These are phyloP conservation scores for Ceratocystis variospora DNA, from an alignment of 2,329 filamentous ascomycete genomes.

Conservation along the genomic window DNA sequence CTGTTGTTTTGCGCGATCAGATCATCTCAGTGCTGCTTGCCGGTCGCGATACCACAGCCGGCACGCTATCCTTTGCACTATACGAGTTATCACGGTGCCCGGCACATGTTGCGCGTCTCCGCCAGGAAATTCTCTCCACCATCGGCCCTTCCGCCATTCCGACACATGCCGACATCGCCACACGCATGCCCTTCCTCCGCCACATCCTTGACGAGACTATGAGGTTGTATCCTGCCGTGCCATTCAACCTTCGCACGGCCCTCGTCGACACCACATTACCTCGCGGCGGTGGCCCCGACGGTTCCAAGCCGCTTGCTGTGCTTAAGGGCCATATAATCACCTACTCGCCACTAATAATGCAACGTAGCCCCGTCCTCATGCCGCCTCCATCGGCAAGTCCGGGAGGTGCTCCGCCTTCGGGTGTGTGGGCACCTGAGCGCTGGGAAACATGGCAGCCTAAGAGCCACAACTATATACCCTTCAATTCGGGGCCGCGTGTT, in stretches of 20 bases:
- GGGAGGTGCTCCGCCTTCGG: constrained; percentile 30
- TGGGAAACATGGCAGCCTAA: constrained; percentile 51
- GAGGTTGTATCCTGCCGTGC: constrained; percentile 63
- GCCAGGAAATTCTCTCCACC: constrained; percentile 53
- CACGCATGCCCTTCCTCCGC: constrained; percentile 73
- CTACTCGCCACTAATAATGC: constrained; percentile 60
- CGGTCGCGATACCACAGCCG: constrained; percentile 76
- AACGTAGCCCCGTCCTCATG: constrained; percentile 52
- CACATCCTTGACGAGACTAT: constrained; percentile 63
- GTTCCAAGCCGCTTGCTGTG: constrained; percentile 47
- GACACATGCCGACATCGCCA: constrained; percentile 57
- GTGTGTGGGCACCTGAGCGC: constrained; percentile 49
- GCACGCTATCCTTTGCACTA: constrained; percentile 64
- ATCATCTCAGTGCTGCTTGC: constrained; percentile 70
- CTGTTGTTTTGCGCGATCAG: constrained; percentile 66
- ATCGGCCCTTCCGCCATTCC: constrained; percentile 49
- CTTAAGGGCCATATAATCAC: constrained; percentile 50
- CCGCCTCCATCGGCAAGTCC: constrained; percentile 33
- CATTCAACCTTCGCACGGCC: constrained; percentile 63
- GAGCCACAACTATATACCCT: constrained; percentile 60
- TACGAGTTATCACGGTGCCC: constrained; percentile 70
- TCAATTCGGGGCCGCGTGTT: constrained; percentile 60
- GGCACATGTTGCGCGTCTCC: constrained; percentile 50
- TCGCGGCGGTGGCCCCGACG: constrained; percentile 52
- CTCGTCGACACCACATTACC: constrained; percentile 63